Percentiles rank a stretch among this genome's conserved stretches.
These are phyloP conservation scores for Akanthomyces uredinophilus DNA, from an alignment of 2,329 filamentous ascomycete species.

Conservation along the genomic window DNA sequence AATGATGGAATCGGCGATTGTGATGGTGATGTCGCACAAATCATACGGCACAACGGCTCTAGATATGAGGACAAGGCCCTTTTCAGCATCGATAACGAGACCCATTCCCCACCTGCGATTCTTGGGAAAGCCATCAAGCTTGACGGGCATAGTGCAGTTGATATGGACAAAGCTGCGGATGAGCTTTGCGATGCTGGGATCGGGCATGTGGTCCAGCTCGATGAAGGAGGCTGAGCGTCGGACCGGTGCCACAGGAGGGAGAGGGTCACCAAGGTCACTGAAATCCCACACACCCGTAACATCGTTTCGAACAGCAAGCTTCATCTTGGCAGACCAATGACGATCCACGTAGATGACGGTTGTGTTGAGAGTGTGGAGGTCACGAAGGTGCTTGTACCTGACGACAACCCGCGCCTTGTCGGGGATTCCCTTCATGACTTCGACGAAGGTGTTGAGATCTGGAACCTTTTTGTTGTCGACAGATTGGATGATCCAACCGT, in stretches of 20 bases:
- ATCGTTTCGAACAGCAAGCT: constrained; percentile 86
- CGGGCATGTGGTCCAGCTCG: constrained; percentile 79
- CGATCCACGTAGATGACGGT: constrained; percentile 88
- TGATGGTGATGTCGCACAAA: constrained; percentile 91
- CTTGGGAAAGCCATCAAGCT: constrained; percentile 96
- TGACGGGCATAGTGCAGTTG: constrained; percentile 87
- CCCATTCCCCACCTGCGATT: constrained; percentile 93
- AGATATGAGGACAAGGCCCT: constrained; percentile 91
- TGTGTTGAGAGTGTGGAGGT: constrained; percentile 91
- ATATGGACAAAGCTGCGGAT: constrained; percentile 94
- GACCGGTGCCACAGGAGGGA: constrained; percentile 68
- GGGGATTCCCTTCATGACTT: constrained; percentile 84
- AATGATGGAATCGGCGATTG: constrained; percentile 93
- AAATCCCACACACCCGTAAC: constrained; percentile 92
- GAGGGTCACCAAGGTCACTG: constrained; percentile 71
- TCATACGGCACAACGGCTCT: constrained; percentile 93
- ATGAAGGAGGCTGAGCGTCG: constrained; percentile 85
- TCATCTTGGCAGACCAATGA: constrained; percentile 95
- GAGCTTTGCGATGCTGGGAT: constrained; percentile 86
- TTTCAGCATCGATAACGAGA: constrained; percentile 93
- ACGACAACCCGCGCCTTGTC: constrained; percentile 81
- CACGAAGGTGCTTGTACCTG: constrained; percentile 90
- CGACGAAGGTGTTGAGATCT: constrained; percentile 80
- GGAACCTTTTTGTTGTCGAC: constrained; percentile 89
- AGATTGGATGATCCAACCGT: constrained; percentile 89